Evolutionary conservation across 106 monocot species (phyloP).

Genomic region (Allium cepa): DNA sequence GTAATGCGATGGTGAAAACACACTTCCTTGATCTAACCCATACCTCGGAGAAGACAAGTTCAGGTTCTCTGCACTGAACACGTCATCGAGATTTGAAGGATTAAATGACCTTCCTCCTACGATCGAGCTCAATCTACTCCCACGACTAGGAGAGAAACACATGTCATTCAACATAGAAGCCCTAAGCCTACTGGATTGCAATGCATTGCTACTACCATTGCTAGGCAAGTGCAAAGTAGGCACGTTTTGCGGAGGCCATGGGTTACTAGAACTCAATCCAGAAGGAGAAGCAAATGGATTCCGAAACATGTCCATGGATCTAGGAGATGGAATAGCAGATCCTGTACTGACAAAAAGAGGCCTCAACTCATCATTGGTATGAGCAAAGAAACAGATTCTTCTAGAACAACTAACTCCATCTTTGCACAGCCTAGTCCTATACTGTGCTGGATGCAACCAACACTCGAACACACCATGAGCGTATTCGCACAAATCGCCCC

Average conservation of each 20-base stretch:
- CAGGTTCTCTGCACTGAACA: conserved; percentile 18
- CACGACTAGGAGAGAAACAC: conserved; percentile 1
- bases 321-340: conserved; percentile 44
- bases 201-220: conserved; percentile 28
- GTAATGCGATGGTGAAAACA: conserved; percentile 51
- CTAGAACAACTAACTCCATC: conserved; percentile 40
- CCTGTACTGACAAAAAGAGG: conserved; percentile 49
- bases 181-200: conserved; percentile 55
- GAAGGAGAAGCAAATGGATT: conserved; percentile 3
- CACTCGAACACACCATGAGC: conserved; percentile 78
- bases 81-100: conserved; percentile 58
- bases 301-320: conserved; percentile 29
- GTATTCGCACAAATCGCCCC: conserved; percentile 63
- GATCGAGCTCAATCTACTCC: conserved; percentile 12
- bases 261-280: background rate
- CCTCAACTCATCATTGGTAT: conserved; percentile 48
- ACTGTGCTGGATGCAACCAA: conserved; percentile 77
- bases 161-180: conserved; percentile 27
- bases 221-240: conserved; percentile 31
- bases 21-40: conserved; percentile 21
- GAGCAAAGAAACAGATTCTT: conserved; percentile 70
- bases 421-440: conserved; percentile 61
- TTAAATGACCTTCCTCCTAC: conserved; percentile 8
- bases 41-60: conserved; percentile 40
- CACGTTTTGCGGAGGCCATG: conserved; percentile 13